Conservation (phyloP, 257 asterid genomes). For the Solanum gracilifrons region DNA sequence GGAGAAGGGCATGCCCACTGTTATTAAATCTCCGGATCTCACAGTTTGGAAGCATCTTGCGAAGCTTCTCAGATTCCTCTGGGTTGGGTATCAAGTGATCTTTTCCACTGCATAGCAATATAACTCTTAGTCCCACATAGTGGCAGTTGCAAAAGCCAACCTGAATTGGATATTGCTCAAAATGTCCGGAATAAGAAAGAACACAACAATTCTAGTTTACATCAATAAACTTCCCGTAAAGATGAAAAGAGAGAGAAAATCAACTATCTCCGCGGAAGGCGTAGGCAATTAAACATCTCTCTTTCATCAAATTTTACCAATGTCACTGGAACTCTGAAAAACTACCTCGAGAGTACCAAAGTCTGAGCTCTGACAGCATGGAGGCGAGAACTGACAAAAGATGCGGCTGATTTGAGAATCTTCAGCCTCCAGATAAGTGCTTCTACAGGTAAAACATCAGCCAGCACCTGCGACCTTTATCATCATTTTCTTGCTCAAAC, state of each 20-base stretch:
- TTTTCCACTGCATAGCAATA: slow-evolving; percentile 44
- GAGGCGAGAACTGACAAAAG: slow-evolving; percentile 72
- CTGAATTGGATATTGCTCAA: neutral
- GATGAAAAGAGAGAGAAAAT: neutral
- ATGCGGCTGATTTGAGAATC: slow-evolving; percentile 63
- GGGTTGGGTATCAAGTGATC: slow-evolving; percentile 68
- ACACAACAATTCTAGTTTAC: neutral
- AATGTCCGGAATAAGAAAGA: neutral
- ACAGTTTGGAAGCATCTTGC: slow-evolving; percentile 41
- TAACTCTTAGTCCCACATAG: neutral
- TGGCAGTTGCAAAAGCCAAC: neutral
- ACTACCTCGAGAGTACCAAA: slow-evolving; percentile 60
- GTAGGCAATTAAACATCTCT: neutral
- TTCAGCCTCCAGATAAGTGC: slow-evolving; percentile 58
- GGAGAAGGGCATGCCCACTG: slow-evolving; percentile 65
- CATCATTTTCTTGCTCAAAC: slow-evolving; percentile 24
- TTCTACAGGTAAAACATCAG: slow-evolving; percentile 33
- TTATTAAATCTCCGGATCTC: slow-evolving; percentile 46
- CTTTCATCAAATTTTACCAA: neutral
- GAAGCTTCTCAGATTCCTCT: slow-evolving; percentile 71
- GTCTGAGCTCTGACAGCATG: slow-evolving; percentile 85
- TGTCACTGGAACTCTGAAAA: neutral
- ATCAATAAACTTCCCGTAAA: neutral
- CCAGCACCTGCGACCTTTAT: slow-evolving; percentile 37
- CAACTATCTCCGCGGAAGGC: neutral